Base-by-base conservation (phyloP, 2,329 filamentous ascomycete species). In the Aspergillus pseudotamarii region DNA sequence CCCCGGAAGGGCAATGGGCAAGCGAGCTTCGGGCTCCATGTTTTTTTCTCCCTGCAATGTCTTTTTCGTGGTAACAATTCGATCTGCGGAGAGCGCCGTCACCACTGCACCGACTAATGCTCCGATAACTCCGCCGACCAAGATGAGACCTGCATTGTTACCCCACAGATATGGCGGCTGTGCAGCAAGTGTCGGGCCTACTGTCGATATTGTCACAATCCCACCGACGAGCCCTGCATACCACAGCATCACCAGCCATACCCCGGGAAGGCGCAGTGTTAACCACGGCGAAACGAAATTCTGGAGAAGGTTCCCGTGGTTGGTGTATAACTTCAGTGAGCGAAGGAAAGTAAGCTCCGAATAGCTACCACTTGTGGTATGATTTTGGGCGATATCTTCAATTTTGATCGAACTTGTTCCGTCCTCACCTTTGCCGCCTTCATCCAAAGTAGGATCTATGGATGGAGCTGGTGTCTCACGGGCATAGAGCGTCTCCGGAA, bases 161-260 rank as follows among this genome's bases (percentile, higher is more conserved):
- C 62, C 62, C 62, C 62, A 64, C 6, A 4, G n/a, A 48, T 64
- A 64, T 9, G 62, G 62, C 2, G 62, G 62, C 32, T 51, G 55
- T 3, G 58, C 59, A n/a, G 61, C 62, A 14, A 64, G 30, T 2
- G 62, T 58, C 3, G 62, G 62, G 3, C 55, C 62, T 34, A 64
- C 62, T 4, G 62, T 58, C n/a, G 58, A 58, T 4, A 64, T 32
- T 34, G 62, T 64, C 12, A 64, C 59, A 16, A 64, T 23, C 19
- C 62, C 62, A 34, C 62, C 62, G 14, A 64, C 62, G 1, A 64
- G 56, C 4, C 62, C 62, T 11, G 58, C 62, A 34, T 64, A 64
- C 62, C 62, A 64, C 26, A 64, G 19, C 62, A 64, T 64, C 21
- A 64, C 62, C 8, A 64, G 62, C 62, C 62, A 64, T 30, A 64